Base-by-base conservation (phyloP, 148 eudicot genomes). In the Cornus kousa region DNA sequence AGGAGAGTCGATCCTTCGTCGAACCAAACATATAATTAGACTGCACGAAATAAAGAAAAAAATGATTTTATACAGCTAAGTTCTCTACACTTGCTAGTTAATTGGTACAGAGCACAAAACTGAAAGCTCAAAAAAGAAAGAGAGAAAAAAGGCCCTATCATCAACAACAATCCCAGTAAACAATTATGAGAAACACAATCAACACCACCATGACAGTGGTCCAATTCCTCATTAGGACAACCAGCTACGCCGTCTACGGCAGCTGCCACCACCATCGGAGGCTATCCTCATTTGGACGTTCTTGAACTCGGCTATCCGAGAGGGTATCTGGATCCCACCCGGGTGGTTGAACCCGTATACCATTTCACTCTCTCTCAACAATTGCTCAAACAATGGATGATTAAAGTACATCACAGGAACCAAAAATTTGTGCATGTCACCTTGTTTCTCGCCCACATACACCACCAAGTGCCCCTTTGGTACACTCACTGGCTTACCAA, bases 381-480 rank as follows among this genome's bases (percentile, higher is more conserved):
- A 68, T 28, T 86, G 81, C 73, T 46, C 91, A 80, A 94, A 94
- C 74, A 94, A 72, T 1, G 98, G 98, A 79, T 94, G 98, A 68
- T 92, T 94, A 32, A 94, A 84, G 67, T 91, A 88, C n/a, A 94
- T 35, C 64, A 94, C 90, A 46, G 97, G 98, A 71, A 94, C 95
- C 59, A 92, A 40, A 10, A 88, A 90, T 64, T 91, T 79, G 35
- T 77, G 84, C 57, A 84, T 72, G 39, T 89, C 90, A 32, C 84
- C 91, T 32, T 89, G 89, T 69, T 77, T 67, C 31, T 94, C 92
- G 0, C 91, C 97, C 37, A 94, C 97, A 78, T 91, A 90, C 6
- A 94, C 90, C 20, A 90, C 97, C 87, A 94, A 74, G 53, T 93
- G 93, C 31, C 97, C 97, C 62, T 89, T 93, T 2, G 95, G 95